Conservation (phyloP, 2,329 filamentous ascomycete species). For the Colletotrichum spaethianum region DNA sequence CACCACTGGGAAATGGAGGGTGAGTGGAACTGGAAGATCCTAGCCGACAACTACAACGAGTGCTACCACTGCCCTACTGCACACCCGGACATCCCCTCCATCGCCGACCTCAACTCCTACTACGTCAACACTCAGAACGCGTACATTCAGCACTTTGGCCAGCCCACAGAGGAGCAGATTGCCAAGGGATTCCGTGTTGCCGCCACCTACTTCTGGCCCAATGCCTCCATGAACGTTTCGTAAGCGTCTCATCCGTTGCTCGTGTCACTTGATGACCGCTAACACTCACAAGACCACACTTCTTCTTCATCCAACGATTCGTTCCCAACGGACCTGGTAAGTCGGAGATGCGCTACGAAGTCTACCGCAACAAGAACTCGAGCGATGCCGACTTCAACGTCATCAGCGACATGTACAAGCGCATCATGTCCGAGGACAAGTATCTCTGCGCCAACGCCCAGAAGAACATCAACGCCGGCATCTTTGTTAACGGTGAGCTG, state of each 20-base stretch:
- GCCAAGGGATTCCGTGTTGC: constrained; percentile 61
- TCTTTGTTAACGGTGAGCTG: constrained; percentile 75
- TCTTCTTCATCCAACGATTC: constrained; percentile 76
- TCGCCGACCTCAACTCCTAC: constrained; percentile 72
- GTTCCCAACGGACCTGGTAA: constrained; percentile 66
- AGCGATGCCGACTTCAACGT: constrained; percentile 70
- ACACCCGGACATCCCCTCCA: constrained; percentile 69
- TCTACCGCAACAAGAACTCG: constrained; percentile 73
- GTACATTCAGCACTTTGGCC: constrained; percentile 66
- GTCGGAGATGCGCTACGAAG: constrained; percentile 73
- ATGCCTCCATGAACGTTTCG: constrained; percentile 65
- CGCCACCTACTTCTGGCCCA: constrained; percentile 65
- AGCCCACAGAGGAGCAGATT: constrained; percentile 63
- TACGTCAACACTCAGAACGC: constrained; percentile 62
- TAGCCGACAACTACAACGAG: constrained; percentile 76
- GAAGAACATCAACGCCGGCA: constrained; percentile 71
- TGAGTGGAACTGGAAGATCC: constrained; percentile 72
- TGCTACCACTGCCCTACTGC: constrained; percentile 75
- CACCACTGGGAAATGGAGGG: constrained; percentile 71
- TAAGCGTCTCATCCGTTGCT: constrained; percentile 51
- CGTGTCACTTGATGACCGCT: background rate
- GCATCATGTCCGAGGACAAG: constrained; percentile 76
- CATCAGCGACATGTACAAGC: constrained; percentile 73
- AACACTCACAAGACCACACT: constrained; percentile 62
- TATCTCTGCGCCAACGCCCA: constrained; percentile 72